These are phyloP conservation scores for Gastrolobium villosum DNA, from an alignment of 306 rosid genomes.

Conservation along the genomic window DNA sequence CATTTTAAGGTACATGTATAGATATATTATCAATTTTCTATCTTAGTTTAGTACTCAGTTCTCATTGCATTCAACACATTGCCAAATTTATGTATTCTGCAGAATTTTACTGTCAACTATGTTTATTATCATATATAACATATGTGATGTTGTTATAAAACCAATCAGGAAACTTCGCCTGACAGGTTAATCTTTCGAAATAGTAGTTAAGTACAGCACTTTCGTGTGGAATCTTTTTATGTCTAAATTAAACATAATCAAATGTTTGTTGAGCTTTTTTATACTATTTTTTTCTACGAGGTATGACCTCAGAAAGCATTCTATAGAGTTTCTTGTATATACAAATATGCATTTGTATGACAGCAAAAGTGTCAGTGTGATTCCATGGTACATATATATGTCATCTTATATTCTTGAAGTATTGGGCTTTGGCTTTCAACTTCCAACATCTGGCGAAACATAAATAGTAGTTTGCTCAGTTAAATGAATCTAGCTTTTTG, in stretches of 20 bases:
- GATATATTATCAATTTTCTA: background rate
- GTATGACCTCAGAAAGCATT: conserved; percentile 48
- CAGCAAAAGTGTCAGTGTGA: conserved; percentile 32
- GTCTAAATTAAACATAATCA: conserved; percentile 42
- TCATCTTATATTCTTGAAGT: conserved; percentile 38
- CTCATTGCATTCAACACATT: conserved; percentile 39
- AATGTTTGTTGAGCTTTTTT: conserved; percentile 30
- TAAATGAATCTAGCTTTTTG: conserved; percentile 37
- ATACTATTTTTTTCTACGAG: conserved; percentile 10
- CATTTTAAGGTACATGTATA: conserved; percentile 47
- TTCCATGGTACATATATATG: conserved; percentile 31
- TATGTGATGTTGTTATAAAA: conserved; percentile 16
- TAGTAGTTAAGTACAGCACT: conserved; percentile 46
- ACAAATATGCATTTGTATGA: conserved; percentile 22
- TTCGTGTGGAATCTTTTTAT: conserved; percentile 51
- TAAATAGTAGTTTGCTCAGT: conserved; percentile 25
- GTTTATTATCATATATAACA: background rate
- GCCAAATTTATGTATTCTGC: conserved; percentile 22
- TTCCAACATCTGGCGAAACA: conserved; percentile 49
- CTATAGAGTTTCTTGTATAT: conserved; percentile 7
- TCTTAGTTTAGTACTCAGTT: background rate
- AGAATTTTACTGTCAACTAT: conserved; percentile 34
- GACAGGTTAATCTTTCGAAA: conserved; percentile 2
- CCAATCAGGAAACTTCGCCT: background rate
- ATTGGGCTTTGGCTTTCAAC: conserved; percentile 14